Evolutionary conservation across 2,329 filamentous ascomycete genomes (phyloP).

Genomic region (Amphichorda felina): DNA sequence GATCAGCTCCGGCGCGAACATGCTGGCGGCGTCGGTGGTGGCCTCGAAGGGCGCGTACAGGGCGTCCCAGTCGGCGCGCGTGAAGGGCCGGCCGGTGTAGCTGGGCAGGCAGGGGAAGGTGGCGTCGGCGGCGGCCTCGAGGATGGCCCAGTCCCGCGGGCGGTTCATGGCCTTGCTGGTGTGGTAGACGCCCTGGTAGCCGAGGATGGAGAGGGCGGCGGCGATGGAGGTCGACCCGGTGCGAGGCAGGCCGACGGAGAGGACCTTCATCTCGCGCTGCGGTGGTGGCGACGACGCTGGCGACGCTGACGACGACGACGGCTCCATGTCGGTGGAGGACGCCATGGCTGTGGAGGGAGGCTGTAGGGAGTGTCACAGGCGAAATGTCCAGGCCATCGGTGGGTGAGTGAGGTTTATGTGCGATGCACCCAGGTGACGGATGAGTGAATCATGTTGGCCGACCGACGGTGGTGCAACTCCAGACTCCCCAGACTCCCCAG

Average conservation of each 20-base stretch:
- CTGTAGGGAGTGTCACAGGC: too few species aligned
- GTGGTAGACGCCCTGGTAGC: slow-evolving; percentile 20
- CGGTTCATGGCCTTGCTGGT: slow-evolving; percentile 11
- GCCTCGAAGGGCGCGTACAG: slow-evolving; percentile 17
- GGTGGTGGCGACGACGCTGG: background rate
- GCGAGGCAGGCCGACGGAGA: slow-evolving; percentile 16
- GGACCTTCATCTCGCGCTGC: slow-evolving; percentile 14
- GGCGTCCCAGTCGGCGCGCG: slow-evolving; percentile 18
- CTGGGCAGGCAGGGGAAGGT: slow-evolving; percentile 12
- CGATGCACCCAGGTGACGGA: too few species aligned
- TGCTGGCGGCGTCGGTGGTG: slow-evolving; percentile 14
- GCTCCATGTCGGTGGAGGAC: too few species aligned
- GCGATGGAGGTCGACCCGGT: slow-evolving; percentile 21
- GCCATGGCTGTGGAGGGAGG: too few species aligned
- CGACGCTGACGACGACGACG: background rate
- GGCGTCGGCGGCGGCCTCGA: slow-evolving; percentile 16
- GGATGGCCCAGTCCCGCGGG: slow-evolving; percentile 10
- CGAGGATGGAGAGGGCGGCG: slow-evolving; percentile 16
- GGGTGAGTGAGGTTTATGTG: too few species aligned
- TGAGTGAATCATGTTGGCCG: too few species aligned
- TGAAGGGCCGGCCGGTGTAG: slow-evolving; percentile 14
- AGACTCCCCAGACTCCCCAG: too few species aligned
- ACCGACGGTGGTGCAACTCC: too few species aligned
- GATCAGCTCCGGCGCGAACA: slow-evolving; percentile 16
- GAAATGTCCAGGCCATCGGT: too few species aligned